Conservation (phyloP, 805 yeast species). For the Cyberlindnera xylosilytica region DNA sequence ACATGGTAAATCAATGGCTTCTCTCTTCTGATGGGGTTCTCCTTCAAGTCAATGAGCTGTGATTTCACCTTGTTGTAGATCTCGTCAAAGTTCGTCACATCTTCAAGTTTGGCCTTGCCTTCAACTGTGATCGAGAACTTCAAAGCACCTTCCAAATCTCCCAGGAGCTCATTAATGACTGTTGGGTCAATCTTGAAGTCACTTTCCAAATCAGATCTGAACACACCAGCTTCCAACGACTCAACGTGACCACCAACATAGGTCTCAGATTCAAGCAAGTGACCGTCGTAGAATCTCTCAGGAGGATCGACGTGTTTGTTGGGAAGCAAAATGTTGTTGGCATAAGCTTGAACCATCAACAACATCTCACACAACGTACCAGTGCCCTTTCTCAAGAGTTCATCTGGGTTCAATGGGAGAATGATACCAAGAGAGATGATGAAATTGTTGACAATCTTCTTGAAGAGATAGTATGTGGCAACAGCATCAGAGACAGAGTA, state of each 20-base stretch:
- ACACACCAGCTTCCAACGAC: constrained; percentile 96
- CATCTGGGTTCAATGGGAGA: constrained; percentile 95
- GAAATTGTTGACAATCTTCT: constrained; percentile 96
- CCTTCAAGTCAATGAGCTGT: constrained; percentile 55
- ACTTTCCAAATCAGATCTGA: constrained; percentile 78
- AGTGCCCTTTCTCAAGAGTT: constrained; percentile 92
- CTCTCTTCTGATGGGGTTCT: constrained; percentile 65
- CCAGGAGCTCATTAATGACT: constrained; percentile 75
- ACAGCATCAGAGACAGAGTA: constrained; percentile 99
- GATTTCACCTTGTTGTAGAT: constrained; percentile 55
- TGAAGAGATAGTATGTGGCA: constrained; percentile 93
- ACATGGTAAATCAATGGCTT: constrained; percentile 91
- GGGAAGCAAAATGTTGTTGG: constrained; percentile 73
- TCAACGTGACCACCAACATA: constrained; percentile 99
- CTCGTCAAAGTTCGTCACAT: constrained; percentile 78
- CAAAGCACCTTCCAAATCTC: constrained; percentile 71
- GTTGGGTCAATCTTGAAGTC: constrained; percentile 77
- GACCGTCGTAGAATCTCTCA: constrained; percentile 95
- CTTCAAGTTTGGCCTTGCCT: constrained; percentile 65
- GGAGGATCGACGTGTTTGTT: constrained; percentile 91
- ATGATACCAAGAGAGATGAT: constrained; percentile 93
- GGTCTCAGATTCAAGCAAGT: constrained; percentile 89
- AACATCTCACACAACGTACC: constrained; percentile 99
- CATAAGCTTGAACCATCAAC: constrained; percentile 92
- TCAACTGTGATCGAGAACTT: constrained; percentile 84